These are phyloP conservation scores for Diaporthe capsici DNA, from an alignment of 2,329 filamentous ascomycete genomes.

Conservation along the genomic window DNA sequence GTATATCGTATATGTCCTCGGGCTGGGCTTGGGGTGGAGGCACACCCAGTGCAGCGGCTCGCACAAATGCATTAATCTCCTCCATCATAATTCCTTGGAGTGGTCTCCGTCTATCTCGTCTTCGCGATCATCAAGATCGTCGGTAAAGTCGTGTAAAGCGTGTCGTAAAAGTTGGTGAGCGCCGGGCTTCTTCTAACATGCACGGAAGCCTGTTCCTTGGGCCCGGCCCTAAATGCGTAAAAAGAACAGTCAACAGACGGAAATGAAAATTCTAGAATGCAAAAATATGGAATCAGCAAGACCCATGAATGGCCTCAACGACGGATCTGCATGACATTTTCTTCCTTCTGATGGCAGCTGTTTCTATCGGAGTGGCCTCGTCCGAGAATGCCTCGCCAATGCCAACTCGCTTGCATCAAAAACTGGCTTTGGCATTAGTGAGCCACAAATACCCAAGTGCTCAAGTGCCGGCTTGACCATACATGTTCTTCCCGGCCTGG, in stretches of 20 bases:
- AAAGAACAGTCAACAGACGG: neutral
- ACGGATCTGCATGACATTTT: conserved; percentile 24
- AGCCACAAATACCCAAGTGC: conserved; percentile 16
- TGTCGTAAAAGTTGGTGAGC: neutral
- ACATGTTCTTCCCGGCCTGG: neutral
- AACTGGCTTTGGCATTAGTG: conserved; percentile 29
- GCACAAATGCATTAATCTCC: neutral
- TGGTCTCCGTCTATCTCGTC: neutral
- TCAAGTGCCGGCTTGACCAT: conserved; percentile 12
- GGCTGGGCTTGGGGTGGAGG: neutral
- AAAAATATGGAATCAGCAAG: neutral
- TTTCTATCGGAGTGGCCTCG: conserved; percentile 9
- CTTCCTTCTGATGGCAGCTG: conserved; percentile 9
- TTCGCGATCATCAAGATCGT: conserved; percentile 13
- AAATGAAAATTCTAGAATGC: neutral
- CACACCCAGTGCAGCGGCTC: neutral
- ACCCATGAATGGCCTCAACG: neutral
- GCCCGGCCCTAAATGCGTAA: conserved; percentile 9
- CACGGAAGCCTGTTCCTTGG: conserved; percentile 29
- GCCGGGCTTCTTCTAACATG: conserved; percentile 21
- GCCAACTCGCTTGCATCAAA: conserved; percentile 32
- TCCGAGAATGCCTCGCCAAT: conserved; percentile 26
- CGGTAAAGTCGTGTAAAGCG: neutral
- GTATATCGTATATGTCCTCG: neutral
- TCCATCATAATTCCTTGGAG: neutral